Evolutionary conservation across 2,329 filamentous ascomycete genomes (phyloP).

Genomic region (Neopestalotiopsis clavispora): DNA sequence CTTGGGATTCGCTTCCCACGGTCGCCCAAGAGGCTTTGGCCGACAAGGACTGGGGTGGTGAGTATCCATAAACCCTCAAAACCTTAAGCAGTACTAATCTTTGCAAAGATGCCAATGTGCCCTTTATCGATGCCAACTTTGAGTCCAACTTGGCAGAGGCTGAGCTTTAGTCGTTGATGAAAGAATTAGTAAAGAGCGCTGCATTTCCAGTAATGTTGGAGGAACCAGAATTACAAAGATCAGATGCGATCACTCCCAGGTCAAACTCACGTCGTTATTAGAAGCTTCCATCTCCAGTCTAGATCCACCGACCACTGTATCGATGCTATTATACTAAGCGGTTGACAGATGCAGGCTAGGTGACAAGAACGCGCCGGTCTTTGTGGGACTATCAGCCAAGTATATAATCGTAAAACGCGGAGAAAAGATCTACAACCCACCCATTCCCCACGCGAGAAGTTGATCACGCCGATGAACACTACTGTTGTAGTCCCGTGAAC

Average conservation of each 20-base stretch:
- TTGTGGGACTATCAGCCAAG: no score
- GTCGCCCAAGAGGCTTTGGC: constrained; percentile 15
- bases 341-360: no score
- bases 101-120: constrained; percentile 12
- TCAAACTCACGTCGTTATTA: no score
- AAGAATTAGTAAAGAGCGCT: not conserved
- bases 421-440: no score
- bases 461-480: no score
- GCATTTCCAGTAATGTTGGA: not conserved
- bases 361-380: no score
- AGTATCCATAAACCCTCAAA: not conserved
- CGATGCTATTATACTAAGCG: no score
- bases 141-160: constrained; percentile 16
- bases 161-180: not conserved
- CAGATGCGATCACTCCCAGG: not conserved
- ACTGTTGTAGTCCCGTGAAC: no score
- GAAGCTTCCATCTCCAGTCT: no score
- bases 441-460: no score
- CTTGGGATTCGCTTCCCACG: constrained; percentile 11
- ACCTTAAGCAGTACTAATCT: not conserved
- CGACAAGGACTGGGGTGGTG: constrained; percentile 15
- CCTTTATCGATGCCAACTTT: constrained; percentile 16
- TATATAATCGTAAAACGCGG: no score
- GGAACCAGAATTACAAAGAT: not conserved
- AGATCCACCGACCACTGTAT: no score